Evolutionary conservation across 2,329 filamentous ascomycete genomes (phyloP).

Genomic region (Penicillium palitans): DNA sequence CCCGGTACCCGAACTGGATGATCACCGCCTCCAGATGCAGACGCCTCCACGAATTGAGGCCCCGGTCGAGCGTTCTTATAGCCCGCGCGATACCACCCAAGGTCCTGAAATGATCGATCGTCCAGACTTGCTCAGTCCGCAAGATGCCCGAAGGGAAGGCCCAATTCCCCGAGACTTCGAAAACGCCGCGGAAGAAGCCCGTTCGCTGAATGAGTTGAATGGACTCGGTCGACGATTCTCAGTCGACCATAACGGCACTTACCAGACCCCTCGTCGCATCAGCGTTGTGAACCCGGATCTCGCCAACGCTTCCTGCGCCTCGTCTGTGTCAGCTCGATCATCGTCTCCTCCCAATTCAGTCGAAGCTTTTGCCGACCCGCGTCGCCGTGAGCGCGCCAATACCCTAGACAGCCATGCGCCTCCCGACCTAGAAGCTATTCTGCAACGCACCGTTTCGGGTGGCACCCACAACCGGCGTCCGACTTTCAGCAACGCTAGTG

Average conservation of each 20-base stretch:
- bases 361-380: constrained; percentile 91
- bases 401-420: constrained; percentile 62
- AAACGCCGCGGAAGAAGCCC: constrained; percentile 76
- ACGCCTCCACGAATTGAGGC: constrained; percentile 34
- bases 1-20: constrained; percentile 70
- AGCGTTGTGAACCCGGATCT: constrained; percentile 42
- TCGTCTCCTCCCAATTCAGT: constrained; percentile 93
- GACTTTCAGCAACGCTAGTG: constrained; percentile 60
- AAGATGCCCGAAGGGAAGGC: constrained; percentile 48
- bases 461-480: constrained; percentile 63
- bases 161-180: constrained; percentile 78
- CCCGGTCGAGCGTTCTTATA: constrained; percentile 39
- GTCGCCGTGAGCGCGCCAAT: constrained; percentile 74
- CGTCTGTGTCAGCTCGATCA: constrained; percentile 62
- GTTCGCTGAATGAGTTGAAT: constrained; percentile 38
- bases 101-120: constrained; percentile 52
- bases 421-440: constrained; percentile 57
- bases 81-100: constrained; percentile 42
- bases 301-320: constrained; percentile 46
- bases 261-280: constrained; percentile 36
- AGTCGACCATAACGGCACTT: constrained; percentile 43
- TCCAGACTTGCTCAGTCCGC: constrained; percentile 49
- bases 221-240: constrained; percentile 41
- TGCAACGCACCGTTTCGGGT: constrained; percentile 71
- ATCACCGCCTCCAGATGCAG: constrained; percentile 66